phyloP scores from a whole-genome alignment of 2,329 filamentous ascomycete species.

The Aspergillus tamarii region DNA sequence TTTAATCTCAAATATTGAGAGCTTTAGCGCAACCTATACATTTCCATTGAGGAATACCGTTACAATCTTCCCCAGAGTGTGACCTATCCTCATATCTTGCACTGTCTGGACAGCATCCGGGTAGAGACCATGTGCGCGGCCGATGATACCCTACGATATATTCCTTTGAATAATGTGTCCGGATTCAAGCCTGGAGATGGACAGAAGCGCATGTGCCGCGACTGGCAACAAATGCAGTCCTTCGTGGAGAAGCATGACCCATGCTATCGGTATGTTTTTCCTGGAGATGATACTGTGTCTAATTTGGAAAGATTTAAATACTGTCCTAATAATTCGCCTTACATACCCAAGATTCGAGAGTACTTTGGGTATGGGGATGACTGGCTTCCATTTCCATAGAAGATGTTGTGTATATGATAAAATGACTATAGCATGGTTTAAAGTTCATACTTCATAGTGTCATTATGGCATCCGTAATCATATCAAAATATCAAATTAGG shows the following conservation, averaged over 20 bases:
- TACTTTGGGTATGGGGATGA: not conserved
- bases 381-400: not conserved
- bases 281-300: not conserved
- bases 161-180: not conserved
- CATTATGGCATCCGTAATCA: no score
- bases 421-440: no score
- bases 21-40: not conserved
- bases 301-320: not conserved
- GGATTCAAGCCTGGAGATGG: not conserved
- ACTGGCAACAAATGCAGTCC: not conserved
- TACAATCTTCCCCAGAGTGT: not conserved
- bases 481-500: no score
- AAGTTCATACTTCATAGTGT: no score
- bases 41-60: not conserved
- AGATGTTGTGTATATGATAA: not conserved
- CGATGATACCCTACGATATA: not conserved
- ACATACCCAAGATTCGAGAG: not conserved
- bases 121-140: not conserved
- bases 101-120: not conserved
- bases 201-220: not conserved
- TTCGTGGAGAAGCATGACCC: not conserved
- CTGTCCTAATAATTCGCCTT: not conserved
- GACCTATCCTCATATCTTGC: not conserved
- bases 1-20: no score
- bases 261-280: not conserved